These are phyloP conservation scores for Afroboletus lepidellus DNA, from an alignment of 1,284 basidiomycete genomes.

Conservation along the genomic window DNA sequence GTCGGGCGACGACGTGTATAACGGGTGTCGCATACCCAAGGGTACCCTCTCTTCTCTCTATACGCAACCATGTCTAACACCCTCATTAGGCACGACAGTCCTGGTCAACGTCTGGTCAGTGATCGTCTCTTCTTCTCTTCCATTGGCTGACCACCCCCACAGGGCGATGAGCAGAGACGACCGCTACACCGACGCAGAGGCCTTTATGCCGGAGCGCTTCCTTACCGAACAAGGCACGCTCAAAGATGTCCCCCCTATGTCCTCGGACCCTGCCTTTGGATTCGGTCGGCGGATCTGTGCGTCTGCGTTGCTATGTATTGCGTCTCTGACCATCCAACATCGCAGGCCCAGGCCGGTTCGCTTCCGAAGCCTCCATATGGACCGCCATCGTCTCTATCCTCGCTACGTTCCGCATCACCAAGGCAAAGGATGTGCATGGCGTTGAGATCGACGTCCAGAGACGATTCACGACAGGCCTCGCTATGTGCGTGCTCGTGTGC, in stretches of 20 bases:
- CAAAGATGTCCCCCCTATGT: slow-evolving; percentile 27
- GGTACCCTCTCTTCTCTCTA: too few relatives aligned
- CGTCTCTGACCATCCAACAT: neutral
- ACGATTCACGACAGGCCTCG: slow-evolving; percentile 20
- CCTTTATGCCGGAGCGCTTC: neutral
- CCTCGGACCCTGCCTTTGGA: slow-evolving; percentile 40
- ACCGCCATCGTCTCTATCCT: slow-evolving; percentile 34
- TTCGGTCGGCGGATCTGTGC: slow-evolving; percentile 38
- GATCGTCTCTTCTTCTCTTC: neutral
- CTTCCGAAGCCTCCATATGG: slow-evolving; percentile 26
- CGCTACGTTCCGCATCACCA: slow-evolving; percentile 39
- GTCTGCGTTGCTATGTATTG: neutral
- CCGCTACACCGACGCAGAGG: neutral
- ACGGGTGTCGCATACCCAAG: slow-evolving; percentile 40
- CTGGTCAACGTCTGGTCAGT: neutral
- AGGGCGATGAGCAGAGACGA: neutral
- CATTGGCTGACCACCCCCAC: neutral
- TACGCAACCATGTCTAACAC: too few relatives aligned
- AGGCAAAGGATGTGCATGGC: slow-evolving; percentile 35
- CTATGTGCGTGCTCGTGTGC: neutral
- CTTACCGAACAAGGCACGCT: slow-evolving; percentile 14
- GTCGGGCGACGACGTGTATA: slow-evolving; percentile 43
- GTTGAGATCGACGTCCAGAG: slow-evolving; percentile 33
- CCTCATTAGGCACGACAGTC: neutral
- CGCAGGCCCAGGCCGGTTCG: slow-evolving; percentile 27